phyloP scores from a whole-genome alignment of 2,329 filamentous ascomycete species.

The Aspergillus hiratsukae region DNA sequence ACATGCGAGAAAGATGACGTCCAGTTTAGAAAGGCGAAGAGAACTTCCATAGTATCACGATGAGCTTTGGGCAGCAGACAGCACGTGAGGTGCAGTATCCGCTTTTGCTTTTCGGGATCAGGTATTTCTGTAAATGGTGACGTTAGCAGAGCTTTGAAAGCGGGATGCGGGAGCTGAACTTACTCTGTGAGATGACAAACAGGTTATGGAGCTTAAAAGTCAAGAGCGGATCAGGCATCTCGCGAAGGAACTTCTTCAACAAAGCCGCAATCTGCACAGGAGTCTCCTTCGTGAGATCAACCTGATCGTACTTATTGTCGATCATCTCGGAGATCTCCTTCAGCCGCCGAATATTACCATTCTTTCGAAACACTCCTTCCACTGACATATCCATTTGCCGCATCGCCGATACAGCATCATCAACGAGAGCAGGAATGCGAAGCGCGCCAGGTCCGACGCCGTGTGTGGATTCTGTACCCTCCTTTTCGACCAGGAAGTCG shows the following conservation, averaged over 20 bases:
- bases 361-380: slow-evolving; percentile 97
- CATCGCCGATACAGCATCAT: slow-evolving; percentile 91
- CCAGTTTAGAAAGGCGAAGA: slow-evolving; percentile 97
- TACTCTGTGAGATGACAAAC: slow-evolving; percentile 82
- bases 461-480: slow-evolving; percentile 95
- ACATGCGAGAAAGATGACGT: slow-evolving; percentile 95
- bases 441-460: slow-evolving; percentile 89
- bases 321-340: slow-evolving; percentile 82
- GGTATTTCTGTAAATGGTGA: slow-evolving; percentile 56
- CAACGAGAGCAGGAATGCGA: slow-evolving; percentile 88
- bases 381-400: slow-evolving; percentile 98
- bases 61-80: slow-evolving; percentile 90
- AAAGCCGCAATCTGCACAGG: slow-evolving; percentile 92
- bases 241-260: slow-evolving; percentile 89
- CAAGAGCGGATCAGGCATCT: slow-evolving; percentile 89
- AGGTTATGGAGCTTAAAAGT: slow-evolving; percentile 91
- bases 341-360: slow-evolving; percentile 93
- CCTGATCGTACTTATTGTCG: slow-evolving; percentile 77
- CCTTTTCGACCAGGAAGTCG: slow-evolving; percentile 83
- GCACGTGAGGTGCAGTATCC: slow-evolving; percentile 83
- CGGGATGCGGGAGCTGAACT: slow-evolving; percentile 26
- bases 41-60: slow-evolving; percentile 87
- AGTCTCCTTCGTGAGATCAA: slow-evolving; percentile 81
- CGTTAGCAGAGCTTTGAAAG: not conserved
- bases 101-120: slow-evolving; percentile 74